Base-by-base conservation (phyloP, 78 protist genomes). In the Trichosphaerium sp. region DNA sequence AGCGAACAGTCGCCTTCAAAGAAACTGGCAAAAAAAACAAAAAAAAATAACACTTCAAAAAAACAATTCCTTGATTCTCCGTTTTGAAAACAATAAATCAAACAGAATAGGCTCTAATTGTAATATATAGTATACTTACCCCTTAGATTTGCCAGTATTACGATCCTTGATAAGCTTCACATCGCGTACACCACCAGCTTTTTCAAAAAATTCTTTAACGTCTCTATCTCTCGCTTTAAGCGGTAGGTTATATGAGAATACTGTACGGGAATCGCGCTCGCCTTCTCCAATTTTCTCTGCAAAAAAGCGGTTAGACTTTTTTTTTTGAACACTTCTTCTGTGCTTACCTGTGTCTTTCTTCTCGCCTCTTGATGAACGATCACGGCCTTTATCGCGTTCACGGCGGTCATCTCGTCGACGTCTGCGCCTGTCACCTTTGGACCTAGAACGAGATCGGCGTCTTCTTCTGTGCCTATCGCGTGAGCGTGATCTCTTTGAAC, bases 241-340 rank as follows among this genome's bases (percentile, higher is more conserved):
- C 11, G 4, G 74, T 7, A 77, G 47, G 57, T 74, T 81, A 29
- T 25, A 35, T n/a, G 74, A 55, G 73, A 77, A 77, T 42, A 77
- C 80, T 3, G 82, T 77, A 2, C 82, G 55, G 32, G 69, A 15
- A 49, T 74, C 79, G 4, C 79, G 18, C 25, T 74, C 80, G n/a
- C 11, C 75, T 15, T 72, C 38, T 18, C 78, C n/a, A n/a, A n/a
- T n/a, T n/a, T 23, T 63, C 49, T 35, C 62, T 7, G 42, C 52
- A 31, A 31, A 59, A 57, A 32, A 10, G 31, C 72, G 60, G 11
- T n/a, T n/a, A n/a, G n/a, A n/a, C n/a, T n/a, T n/a, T n/a, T n/a
- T n/a, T n/a, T n/a, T n/a, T n/a, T n/a, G n/a, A n/a, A n/a, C n/a
- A n/a, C n/a, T n/a, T n/a, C n/a, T n/a, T n/a, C n/a, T n/a, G n/a